Conservation (phyloP, 1,284 basidiomycete species). For the Fomes fomentarius region DNA sequence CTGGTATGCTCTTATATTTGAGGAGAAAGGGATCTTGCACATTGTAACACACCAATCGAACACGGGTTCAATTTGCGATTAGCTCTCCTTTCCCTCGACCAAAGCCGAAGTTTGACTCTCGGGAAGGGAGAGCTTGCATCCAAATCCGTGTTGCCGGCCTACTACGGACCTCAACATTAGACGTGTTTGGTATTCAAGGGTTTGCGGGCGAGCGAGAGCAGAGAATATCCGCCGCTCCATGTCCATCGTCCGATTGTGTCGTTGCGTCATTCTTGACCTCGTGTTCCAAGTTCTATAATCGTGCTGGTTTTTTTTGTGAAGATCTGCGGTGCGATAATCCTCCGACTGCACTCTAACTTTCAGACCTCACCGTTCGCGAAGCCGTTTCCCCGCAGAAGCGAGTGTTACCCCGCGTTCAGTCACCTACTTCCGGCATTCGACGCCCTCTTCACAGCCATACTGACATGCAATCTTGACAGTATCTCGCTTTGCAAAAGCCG, state of each 20-base stretch:
- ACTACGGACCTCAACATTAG: no score
- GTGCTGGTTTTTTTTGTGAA: neutral
- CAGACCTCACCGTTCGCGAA: neutral
- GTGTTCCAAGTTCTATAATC: neutral
- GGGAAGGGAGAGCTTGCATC: no score
- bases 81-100: no score
- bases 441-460: neutral
- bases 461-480: constrained; percentile 49
- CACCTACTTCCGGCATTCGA: neutral
- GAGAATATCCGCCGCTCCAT: no score
- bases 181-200: no score
- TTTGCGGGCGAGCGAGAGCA: no score
- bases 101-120: no score
- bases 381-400: neutral
- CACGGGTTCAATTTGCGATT: no score
- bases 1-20: no score
- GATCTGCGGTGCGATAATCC: neutral
- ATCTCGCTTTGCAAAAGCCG: constrained; percentile 83
- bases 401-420: neutral
- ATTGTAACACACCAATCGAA: no score
- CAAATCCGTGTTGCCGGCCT: no score
- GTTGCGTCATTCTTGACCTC: neutral
- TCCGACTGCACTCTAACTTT: neutral
- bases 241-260: neutral
- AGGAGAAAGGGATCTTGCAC: no score